Base-by-base conservation (phyloP, 1,284 basidiomycete species). In the Cutaneotrichosporon mucoides region DNA sequence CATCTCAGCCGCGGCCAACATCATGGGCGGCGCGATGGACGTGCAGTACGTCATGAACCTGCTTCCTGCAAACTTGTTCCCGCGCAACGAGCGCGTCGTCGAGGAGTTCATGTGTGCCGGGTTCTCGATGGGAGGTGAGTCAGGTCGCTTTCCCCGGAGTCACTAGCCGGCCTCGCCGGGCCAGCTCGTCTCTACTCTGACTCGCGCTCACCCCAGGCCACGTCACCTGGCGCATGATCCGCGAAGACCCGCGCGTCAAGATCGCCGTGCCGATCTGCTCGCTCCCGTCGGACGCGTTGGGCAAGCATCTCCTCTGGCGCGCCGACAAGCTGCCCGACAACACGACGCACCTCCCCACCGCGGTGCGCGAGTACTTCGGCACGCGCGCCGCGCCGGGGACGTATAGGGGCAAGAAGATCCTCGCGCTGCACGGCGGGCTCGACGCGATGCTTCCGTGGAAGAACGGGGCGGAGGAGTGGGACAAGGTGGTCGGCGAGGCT, bases 1-100 rank as follows among this genome's bases (percentile, higher is more conserved):
- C 10, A 41, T 53, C 24, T 7, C 6, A 3, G 15, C 24, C 41
- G 40, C 37, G 24, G 51, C 51, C 51, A 53, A 43, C 41, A 35
- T 55, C 12, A 33, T 47, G 9, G 57, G 61, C 42, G 62, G 58
- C 6, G 38, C 38, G 6, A 56, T 60, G 36, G 92, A 95, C 69
- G 83, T 91, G 7, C 86, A 87, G 0, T 86, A 88, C 76, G 73
- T 95, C 57, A 87, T 93, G 64, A 89, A 93, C 73, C 88, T 90
- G 69, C 80, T 95, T 3, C 84, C 87, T 0, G 72, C 85, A 1
- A 88, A 87, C 72, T 76, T 95, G n/a, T 95, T 88, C 71, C 90
- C 90, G 0, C 68, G 79, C 24, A 85, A 80, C 10, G 86, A 92
- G 64, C 81, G 85, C 9, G 73, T 68, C 4, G 83, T 95, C 44